Evolutionary conservation across 2,329 filamentous ascomycete genomes (phyloP), one percentile per base, ranked within the genome.

Genomic region (Hymenoscyphus fraxineus): DNA sequence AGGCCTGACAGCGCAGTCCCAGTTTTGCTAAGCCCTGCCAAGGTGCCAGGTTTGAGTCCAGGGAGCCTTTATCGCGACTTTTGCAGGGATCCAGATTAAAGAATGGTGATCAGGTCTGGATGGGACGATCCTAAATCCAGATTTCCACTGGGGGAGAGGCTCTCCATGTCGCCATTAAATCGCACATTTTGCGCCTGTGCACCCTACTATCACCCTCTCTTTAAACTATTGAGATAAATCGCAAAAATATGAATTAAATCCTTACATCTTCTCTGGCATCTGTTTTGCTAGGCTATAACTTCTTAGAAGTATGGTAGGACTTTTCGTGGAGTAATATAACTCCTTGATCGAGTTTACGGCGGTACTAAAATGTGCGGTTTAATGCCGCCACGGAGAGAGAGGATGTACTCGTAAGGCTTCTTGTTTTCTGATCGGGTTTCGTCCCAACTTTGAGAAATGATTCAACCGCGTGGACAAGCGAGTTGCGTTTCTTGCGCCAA

Each of bases 1-100:
- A 44, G 22, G 10, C 47, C 10, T 54, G 56, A 58, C 56, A 35
- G 16, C 58, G 38, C 7, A 44, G 58, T 27, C 13, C 58, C 38
- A 22, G 38, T 16, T 15, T 16, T 27, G 38, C 58, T 27, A 38
- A 59, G 58, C 58, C 58, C 58, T 59, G 58, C 58, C 58, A 59
- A 59, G 58, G 38, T 19, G 58, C 58, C n/a, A 59, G 32, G 56
- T 13, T 27, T 19, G 55, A 10, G 16, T 15, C 47, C 16, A 54
- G 47, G 47, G 55, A 31, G 12, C 2, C 7, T n/a, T 44, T 44
- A 19, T 16, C 15, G 44, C 12, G 19, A 22, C 7, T 7, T 16
- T 44, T 7, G 41, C 41, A n/a, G 44, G n/a, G 44, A 51, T 19
- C 10, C 9, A 51, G 44, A 51, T 51, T 35, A 35, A 35, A 35